Conservation (phyloP, 106 monocot species). For the Dendrobium catenatum region DNA sequence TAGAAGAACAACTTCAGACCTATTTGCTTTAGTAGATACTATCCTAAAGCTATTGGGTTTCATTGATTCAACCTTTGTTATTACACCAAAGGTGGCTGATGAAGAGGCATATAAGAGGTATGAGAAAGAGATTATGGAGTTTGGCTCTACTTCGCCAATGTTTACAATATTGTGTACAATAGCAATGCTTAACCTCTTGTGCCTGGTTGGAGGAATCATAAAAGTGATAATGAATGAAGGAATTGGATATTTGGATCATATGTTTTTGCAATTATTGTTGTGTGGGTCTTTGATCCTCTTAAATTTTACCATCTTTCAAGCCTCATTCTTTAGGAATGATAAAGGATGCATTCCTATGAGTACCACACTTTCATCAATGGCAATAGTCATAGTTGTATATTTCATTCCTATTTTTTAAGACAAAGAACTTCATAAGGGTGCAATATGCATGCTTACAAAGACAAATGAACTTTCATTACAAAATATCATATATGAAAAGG, state of each 20-base stretch:
- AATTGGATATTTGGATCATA: neutral
- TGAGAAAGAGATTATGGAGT: conserved; percentile 58
- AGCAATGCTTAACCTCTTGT: conserved; percentile 40
- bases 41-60: conserved; percentile 33
- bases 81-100: conserved; percentile 48
- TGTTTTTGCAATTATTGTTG: conserved; percentile 39
- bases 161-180: conserved; percentile 31
- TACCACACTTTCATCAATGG: conserved; percentile 30
- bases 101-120: conserved; percentile 41
- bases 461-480: neutral
- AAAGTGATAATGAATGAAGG: conserved; percentile 15
- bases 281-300: conserved; percentile 35
- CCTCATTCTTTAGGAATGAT: conserved; percentile 59
- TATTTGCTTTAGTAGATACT: conserved; percentile 47
- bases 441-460: neutral
- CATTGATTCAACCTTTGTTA: conserved; percentile 29
- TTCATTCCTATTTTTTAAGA: neutral
- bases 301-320: conserved; percentile 48
- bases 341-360: conserved; percentile 32
- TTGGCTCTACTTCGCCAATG: conserved; percentile 33
- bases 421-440: neutral
- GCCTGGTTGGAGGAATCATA: conserved; percentile 25
- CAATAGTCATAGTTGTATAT: neutral
- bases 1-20: conserved; percentile 52
- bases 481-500: too few relatives aligned